Conservation (phyloP, 2,329 filamentous ascomycete genomes). For the Chaetoscypha palmicola region DNA sequence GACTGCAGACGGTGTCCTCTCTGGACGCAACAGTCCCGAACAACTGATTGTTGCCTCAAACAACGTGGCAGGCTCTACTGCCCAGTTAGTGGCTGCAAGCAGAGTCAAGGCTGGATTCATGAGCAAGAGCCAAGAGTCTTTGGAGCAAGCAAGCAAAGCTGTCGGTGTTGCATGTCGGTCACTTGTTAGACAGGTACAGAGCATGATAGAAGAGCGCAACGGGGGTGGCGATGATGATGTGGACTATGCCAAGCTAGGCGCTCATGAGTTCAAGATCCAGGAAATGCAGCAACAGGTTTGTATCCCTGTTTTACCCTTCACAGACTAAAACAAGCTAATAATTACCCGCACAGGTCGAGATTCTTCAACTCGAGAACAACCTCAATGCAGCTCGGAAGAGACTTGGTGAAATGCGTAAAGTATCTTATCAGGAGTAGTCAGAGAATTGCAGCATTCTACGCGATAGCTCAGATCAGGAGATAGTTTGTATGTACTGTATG, state of each 20-base stretch:
- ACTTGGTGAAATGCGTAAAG: constrained; percentile 81
- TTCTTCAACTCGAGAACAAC: constrained; percentile 86
- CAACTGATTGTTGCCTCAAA: constrained; percentile 98
- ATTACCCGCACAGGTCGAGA: constrained; percentile 67
- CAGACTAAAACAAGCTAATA: constrained; percentile 12
- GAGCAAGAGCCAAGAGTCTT: constrained; percentile 88
- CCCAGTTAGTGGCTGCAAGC: constrained; percentile 90
- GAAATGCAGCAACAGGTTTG: constrained; percentile 99
- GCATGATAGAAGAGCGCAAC: constrained; percentile 82
- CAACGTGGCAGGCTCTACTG: constrained; percentile 90
- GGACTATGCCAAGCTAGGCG: constrained; percentile 81
- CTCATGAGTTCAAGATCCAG: constrained; percentile 95
- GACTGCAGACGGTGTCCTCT: constrained; percentile 93
- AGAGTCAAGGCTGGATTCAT: constrained; percentile 97
- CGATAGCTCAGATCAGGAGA: too few relatives aligned
- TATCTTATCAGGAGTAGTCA: constrained; percentile 30
- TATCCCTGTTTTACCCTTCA: constrained; percentile 19
- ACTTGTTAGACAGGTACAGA: constrained; percentile 88
- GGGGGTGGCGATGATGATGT: constrained; percentile 75
- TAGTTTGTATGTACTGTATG: too few relatives aligned
- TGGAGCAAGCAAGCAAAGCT: constrained; percentile 87
- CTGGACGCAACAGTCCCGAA: constrained; percentile 84
- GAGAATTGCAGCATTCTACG: too few relatives aligned
- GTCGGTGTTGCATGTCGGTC: constrained; percentile 83
- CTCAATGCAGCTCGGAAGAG: constrained; percentile 72